phyloP scores from a whole-genome alignment of 106 monocot genomes.

The Dactylorhiza incarnata region DNA sequence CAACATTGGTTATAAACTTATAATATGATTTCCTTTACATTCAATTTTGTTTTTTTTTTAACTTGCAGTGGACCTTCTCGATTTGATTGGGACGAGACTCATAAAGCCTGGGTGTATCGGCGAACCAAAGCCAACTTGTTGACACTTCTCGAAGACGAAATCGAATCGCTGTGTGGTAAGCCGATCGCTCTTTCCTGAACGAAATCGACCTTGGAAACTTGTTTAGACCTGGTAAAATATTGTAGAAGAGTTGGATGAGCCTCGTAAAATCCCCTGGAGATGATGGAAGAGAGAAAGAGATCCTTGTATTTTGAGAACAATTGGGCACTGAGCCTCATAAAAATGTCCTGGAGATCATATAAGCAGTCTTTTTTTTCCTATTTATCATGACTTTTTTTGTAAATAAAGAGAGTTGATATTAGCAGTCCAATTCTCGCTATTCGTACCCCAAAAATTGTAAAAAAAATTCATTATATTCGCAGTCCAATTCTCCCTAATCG shows the following conservation, averaged over 20 bases:
- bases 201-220: not conserved
- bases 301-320: not conserved
- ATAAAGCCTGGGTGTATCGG: slow-evolving; percentile 15
- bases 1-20: too few relatives aligned
- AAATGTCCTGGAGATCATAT: not conserved
- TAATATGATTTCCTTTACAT: not conserved
- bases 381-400: too few relatives aligned
- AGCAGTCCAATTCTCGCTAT: too few relatives aligned
- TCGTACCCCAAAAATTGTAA: too few relatives aligned
- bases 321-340: not conserved
- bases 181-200: slow-evolving; percentile 17
- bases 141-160: slow-evolving; percentile 15
- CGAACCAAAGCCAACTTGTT: slow-evolving; percentile 20
- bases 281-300: not conserved
- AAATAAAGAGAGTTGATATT: too few relatives aligned
- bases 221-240: not conserved
- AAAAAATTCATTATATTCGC: too few relatives aligned
- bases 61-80: slow-evolving; percentile 11
- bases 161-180: slow-evolving; percentile 17
- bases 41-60: not conserved
- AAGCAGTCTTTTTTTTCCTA: too few relatives aligned
- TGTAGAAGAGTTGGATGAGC: too few relatives aligned
- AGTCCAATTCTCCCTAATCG: too few relatives aligned
- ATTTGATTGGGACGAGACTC: slow-evolving; percentile 16
- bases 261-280: too few relatives aligned